Evolutionary conservation across 768 basidiomycete species (phyloP), one percentile per base, ranked within the genome.

Genomic region (Paxillus ammoniavirescens): DNA sequence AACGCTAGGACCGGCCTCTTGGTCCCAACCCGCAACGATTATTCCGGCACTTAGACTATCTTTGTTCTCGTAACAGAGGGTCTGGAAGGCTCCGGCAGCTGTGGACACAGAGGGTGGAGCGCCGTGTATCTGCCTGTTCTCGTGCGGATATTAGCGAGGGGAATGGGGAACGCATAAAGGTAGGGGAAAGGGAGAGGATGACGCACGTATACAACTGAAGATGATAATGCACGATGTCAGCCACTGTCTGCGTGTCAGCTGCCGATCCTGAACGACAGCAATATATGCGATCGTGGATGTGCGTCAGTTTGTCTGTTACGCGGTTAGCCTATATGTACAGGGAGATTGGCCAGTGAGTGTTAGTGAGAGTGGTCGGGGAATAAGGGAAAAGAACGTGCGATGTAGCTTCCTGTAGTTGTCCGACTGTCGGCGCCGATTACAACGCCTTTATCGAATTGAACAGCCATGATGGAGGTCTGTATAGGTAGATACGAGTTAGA

Each of bases 391-490:
- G 47, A 28, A 70, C 86, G 58, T 69, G 94, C 96, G 68, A 97
- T 96, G 73, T 97, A 98, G 75, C 86, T 87, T 60, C 96, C 97
- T 7, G 92, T 95, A 0, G 97, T 98, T 55, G 96, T 99, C 55
- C 96, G 83, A 81, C 89, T 91, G 76, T 99, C 97, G 60, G 97
- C 97, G 41, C 97, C 97, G 56, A 98, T 84, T 61, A 99, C 86
- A 54, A 99, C 97, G 37, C 97, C 97, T 30, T 84, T 86, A 33
- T 92, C 79, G 76, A 99, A 99, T 65, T 94, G 92, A 58, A 98
- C 95, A 50, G 97, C 96, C 95, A 98, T 98, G 71, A 99, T 98
- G 41, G 96, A 98, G 52, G 96, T 99, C 93, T 98, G 63, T 5
- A 54, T n/a, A 37, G 13, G 45, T 21, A 8, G 12, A 31, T 38